Conservation (phyloP, 148 eudicot species). For the Linanthus parryae region DNA sequence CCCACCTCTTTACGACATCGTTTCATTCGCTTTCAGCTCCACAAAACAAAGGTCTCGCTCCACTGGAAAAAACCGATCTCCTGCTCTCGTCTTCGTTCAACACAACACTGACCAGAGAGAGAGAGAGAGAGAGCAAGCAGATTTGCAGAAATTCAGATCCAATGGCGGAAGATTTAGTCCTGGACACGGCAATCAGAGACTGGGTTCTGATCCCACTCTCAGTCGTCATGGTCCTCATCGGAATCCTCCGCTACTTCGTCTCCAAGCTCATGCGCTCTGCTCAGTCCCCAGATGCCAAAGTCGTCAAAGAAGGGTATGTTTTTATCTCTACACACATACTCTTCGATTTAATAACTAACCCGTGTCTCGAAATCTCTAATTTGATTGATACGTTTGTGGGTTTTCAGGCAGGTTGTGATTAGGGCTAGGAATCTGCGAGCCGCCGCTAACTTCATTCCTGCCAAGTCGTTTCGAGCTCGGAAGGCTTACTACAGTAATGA, state of each 20-base stretch:
- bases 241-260: constrained; percentile 89
- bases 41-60: no score
- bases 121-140: constrained; percentile 2
- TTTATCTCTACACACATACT: background rate
- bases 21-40: no score
- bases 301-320: constrained; percentile 89
- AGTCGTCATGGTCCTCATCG: constrained; percentile 88
- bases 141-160: background rate
- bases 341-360: background rate
- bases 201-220: constrained; percentile 94
- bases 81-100: no score
- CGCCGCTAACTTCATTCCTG: constrained; percentile 78
- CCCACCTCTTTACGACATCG: no score
- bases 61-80: no score
- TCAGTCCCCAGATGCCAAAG: constrained; percentile 68
- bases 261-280: constrained; percentile 88
- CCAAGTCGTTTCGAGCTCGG: constrained; percentile 79
- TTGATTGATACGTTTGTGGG: constrained; percentile 7
- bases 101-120: background rate
- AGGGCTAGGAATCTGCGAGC: constrained; percentile 87
- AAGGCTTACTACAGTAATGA: constrained; percentile 67
- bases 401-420: constrained; percentile 67
- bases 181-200: constrained; percentile 92
- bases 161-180: constrained; percentile 91
- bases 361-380: background rate